phyloP scores from a whole-genome alignment of 192 early-diverging fungal genomes.

The Rhizophlyctis rosea region DNA sequence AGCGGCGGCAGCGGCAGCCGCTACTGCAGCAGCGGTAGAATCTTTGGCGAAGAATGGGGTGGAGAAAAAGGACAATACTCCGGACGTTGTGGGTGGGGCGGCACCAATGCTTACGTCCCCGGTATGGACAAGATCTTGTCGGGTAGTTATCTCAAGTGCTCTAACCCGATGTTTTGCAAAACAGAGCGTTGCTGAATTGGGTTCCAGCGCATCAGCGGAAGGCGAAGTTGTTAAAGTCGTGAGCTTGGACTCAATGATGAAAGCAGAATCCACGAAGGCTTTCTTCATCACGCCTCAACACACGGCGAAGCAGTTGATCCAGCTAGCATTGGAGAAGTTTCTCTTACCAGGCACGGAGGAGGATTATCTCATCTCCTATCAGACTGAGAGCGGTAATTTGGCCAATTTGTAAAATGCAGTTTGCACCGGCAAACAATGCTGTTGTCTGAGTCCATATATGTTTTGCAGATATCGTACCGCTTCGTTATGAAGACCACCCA shows the following conservation, averaged over 20 bases:
- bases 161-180: too few species aligned
- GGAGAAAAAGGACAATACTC: neutral
- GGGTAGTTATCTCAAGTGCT: too few species aligned
- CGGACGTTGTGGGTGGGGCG: too few species aligned
- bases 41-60: neutral
- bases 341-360: constrained; percentile 30
- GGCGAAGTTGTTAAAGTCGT: constrained; percentile 40
- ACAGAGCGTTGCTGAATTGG: too few species aligned
- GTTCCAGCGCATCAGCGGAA: neutral
- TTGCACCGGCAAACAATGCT: too few species aligned
- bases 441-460: too few species aligned
- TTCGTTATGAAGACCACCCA: constrained; percentile 29
- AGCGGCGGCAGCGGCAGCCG: constrained; percentile 5
- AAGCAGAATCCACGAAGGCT: constrained; percentile 34
- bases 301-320: constrained; percentile 30
- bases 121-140: too few species aligned
- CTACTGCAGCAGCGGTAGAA: neutral
- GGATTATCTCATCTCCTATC: constrained; percentile 32
- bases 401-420: too few species aligned
- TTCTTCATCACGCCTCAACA: constrained; percentile 35
- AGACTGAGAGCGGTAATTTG: constrained; percentile 17
- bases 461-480: constrained; percentile 29
- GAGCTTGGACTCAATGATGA: constrained; percentile 26
- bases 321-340: constrained; percentile 32
- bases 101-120: too few species aligned